Percentiles rank a stretch among this genome's conserved stretches.
phyloP scores from a whole-genome alignment of 2,329 filamentous ascomycete species.

The Grosmannia serpens region DNA sequence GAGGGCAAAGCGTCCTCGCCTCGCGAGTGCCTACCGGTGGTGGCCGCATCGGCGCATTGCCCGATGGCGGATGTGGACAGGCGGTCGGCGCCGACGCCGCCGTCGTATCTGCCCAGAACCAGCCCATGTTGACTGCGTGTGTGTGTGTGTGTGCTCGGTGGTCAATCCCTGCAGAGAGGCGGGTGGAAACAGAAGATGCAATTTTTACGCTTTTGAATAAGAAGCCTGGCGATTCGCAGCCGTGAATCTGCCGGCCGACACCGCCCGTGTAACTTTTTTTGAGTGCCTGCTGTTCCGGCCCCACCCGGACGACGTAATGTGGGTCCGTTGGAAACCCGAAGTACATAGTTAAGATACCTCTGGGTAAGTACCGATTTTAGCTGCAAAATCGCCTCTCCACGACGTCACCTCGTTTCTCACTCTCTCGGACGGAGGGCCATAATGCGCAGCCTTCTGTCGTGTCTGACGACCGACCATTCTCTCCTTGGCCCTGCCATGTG shows the following conservation, averaged over 20 bases:
- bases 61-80: neutral
- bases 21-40: neutral
- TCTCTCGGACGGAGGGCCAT: neutral
- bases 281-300: neutral
- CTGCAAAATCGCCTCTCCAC: neutral
- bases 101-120: conserved; percentile 49
- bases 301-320: neutral
- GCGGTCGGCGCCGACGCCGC: conserved; percentile 14
- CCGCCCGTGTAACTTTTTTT: conserved; percentile 5
- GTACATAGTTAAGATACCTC: too few species aligned
- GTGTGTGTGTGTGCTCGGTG: neutral
- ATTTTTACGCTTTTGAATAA: neutral
- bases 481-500: neutral
- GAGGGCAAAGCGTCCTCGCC: neutral
- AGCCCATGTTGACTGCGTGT: conserved; percentile 35
- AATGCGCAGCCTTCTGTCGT: neutral
- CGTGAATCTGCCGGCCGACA: conserved; percentile 7
- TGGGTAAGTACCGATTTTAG: neutral
- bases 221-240: conserved; percentile 3
- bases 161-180: neutral
- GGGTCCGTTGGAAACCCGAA: neutral
- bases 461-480: neutral
- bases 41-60: neutral
- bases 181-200: neutral
- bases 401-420: neutral